Evolutionary conservation across 75 land plant genomes (phyloP).

Genomic region (Azolla pinnata): DNA sequence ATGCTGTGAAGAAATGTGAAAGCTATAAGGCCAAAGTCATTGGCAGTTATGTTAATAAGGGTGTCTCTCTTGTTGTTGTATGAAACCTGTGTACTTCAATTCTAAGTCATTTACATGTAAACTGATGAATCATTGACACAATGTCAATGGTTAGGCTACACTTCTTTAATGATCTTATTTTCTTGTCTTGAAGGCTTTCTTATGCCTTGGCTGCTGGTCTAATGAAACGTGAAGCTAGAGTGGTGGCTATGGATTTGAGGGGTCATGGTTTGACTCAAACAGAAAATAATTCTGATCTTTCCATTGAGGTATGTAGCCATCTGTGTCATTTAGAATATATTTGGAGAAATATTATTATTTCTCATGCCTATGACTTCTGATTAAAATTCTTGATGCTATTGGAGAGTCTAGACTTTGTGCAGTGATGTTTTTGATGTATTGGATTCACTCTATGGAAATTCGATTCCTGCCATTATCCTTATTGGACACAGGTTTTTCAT

Average conservation of each 20-base stretch:
- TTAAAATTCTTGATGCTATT: background rate
- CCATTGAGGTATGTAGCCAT: constrained; percentile 53
- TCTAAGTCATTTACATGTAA: no score
- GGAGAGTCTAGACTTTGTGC: constrained; percentile 61
- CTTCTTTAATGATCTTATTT: background rate
- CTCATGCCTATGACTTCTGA: no score
- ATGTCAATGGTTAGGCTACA: no score
- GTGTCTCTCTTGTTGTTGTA: no score
- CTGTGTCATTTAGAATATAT: no score
- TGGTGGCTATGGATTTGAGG: constrained; percentile 86
- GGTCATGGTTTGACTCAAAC: constrained; percentile 84
- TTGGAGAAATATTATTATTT: no score
- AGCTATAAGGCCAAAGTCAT: no score
- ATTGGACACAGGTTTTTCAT: constrained; percentile 82
- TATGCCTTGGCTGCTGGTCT: constrained; percentile 70
- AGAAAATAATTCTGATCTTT: constrained; percentile 63
- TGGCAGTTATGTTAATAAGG: no score
- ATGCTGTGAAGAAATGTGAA: no score
- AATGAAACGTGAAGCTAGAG: constrained; percentile 76
- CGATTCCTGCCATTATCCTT: constrained; percentile 79
- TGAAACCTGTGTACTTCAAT: no score
- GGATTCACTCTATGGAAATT: constrained; percentile 66
- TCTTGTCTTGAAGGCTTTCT: constrained; percentile 56
- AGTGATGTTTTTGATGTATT: constrained; percentile 76
- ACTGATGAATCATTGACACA: no score